A percentile compares a stretch with the other conserved stretches of the same genome.
Evolutionary conservation across 1,284 basidiomycete genomes (phyloP).

Genomic region (Pseudomicrostroma phylloplanum): DNA sequence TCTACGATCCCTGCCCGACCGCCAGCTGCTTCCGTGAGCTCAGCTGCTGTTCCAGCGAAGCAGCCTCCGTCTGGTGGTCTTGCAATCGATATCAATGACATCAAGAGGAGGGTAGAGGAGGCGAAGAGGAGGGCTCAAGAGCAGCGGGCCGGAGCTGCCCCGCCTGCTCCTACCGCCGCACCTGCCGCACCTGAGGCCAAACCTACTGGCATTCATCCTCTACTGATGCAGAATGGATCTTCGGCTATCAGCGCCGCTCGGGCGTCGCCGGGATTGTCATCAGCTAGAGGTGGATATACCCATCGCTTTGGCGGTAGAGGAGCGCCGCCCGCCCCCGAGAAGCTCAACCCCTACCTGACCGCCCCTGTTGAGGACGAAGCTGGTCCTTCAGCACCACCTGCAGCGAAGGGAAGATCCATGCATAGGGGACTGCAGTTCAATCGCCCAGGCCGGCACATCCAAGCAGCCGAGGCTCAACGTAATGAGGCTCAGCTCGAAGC

Average conservation of each 20-base stretch:
- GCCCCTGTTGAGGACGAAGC: constrained; percentile 14
- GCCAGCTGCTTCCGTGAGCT: not conserved
- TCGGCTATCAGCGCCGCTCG: not conserved
- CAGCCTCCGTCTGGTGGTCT: too few relatives aligned
- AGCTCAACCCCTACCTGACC: constrained; percentile 35
- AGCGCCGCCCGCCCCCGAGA: constrained; percentile 15
- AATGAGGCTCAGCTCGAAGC: constrained; percentile 69
- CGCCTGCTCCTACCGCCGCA: not conserved
- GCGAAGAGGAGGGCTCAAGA: constrained; percentile 10
- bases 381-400: constrained; percentile 7
- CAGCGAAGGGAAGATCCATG: constrained; percentile 29
- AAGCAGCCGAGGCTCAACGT: constrained; percentile 40
- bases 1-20: constrained; percentile 1
- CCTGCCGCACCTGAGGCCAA: constrained; percentile 5
- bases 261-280: constrained; percentile 9
- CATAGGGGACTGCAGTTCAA: constrained; percentile 42
- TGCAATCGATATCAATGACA: constrained; percentile 12
- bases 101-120: constrained; percentile 11
- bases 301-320: constrained; percentile 11
- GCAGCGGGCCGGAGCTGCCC: constrained; percentile 5
- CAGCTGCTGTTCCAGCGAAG: not conserved
- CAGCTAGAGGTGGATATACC: not conserved
- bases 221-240: constrained; percentile 18
- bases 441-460: constrained; percentile 40
- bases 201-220: constrained; percentile 39